Conservation (phyloP, 2,329 filamentous ascomycete genomes). For the Penicillium capsulatum region DNA sequence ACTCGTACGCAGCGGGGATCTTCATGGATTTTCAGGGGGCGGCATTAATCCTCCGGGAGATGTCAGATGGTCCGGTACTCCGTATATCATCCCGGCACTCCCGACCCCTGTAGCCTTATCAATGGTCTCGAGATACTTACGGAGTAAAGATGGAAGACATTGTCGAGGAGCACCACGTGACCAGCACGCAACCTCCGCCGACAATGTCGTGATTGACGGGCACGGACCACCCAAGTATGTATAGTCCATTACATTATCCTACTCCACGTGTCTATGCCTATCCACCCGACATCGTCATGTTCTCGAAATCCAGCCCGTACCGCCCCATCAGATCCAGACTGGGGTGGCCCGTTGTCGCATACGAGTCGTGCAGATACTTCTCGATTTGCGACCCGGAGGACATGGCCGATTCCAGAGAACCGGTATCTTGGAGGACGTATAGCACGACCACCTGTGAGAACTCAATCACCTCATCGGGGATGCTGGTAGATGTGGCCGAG, state of each 20-base stretch:
- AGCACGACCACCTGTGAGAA: constrained; percentile 42
- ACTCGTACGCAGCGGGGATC: constrained; percentile 19
- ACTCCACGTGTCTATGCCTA: too few species aligned
- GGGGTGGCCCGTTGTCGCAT: constrained; percentile 20
- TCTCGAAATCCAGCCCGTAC: constrained; percentile 35
- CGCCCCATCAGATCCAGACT: constrained; percentile 22
- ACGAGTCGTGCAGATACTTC: constrained; percentile 28
- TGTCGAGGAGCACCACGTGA: too few species aligned
- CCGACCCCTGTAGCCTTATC: too few species aligned
- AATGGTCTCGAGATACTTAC: too few species aligned
- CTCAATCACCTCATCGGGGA: constrained; percentile 26
- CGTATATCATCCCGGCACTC: too few species aligned
- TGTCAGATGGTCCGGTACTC: too few species aligned
- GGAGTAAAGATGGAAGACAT: too few species aligned
- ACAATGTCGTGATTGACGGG: constrained; percentile 22
- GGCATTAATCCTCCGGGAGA: constrained; percentile 10
- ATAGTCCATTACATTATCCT: too few species aligned
- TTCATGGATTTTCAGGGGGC: constrained; percentile 22
- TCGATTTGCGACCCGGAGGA: constrained; percentile 30
- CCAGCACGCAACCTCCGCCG: constrained; percentile 22
- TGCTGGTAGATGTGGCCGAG: background rate
- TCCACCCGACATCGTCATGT: constrained; percentile 28
- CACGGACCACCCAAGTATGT: too few species aligned
- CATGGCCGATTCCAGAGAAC: constrained; percentile 28
- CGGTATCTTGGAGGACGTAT: constrained; percentile 36